These are phyloP conservation scores for Diaporthe batatas DNA, from an alignment of 2,329 filamentous ascomycete species.

Conservation along the genomic window DNA sequence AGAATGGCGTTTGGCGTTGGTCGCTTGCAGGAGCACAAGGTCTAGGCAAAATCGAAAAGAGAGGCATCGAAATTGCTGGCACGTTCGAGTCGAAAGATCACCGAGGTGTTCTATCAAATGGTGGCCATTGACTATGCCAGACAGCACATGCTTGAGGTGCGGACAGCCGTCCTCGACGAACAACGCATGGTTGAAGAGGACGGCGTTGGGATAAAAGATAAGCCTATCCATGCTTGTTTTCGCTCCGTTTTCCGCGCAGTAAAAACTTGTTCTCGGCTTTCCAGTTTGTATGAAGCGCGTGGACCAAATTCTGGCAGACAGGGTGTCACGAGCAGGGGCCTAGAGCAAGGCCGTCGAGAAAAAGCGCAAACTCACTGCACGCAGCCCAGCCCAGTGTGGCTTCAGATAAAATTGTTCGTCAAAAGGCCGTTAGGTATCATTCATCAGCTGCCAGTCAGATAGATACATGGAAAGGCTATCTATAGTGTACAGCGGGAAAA, in stretches of 20 bases:
- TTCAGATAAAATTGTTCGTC: not conserved
- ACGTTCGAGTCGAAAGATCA: not conserved
- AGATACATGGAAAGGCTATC: constrained; percentile 35
- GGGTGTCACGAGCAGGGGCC: not conserved
- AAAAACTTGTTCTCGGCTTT: not conserved
- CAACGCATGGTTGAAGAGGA: not conserved
- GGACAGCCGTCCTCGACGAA: not conserved
- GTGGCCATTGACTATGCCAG: too few species aligned
- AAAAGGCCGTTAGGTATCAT: constrained; percentile 35
- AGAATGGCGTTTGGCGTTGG: constrained; percentile 40
- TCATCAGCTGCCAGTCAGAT: constrained; percentile 26
- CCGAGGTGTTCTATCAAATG: not conserved
- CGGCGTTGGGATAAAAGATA: not conserved
- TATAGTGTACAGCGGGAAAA: constrained; percentile 34
- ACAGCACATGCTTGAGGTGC: not conserved
- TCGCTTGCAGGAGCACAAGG: constrained; percentile 1
- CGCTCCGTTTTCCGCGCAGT: too few species aligned
- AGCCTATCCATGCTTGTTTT: not conserved
- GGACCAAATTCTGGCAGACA: not conserved
- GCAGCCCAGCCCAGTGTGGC: not conserved
- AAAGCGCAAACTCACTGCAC: not conserved
- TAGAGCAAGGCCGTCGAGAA: not conserved
- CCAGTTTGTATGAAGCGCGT: not conserved
- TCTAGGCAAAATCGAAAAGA: constrained; percentile 25
- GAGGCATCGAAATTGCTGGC: not conserved